phyloP scores from a whole-genome alignment of 208 protist genomes.

The Blechomonas ayalai region DNA sequence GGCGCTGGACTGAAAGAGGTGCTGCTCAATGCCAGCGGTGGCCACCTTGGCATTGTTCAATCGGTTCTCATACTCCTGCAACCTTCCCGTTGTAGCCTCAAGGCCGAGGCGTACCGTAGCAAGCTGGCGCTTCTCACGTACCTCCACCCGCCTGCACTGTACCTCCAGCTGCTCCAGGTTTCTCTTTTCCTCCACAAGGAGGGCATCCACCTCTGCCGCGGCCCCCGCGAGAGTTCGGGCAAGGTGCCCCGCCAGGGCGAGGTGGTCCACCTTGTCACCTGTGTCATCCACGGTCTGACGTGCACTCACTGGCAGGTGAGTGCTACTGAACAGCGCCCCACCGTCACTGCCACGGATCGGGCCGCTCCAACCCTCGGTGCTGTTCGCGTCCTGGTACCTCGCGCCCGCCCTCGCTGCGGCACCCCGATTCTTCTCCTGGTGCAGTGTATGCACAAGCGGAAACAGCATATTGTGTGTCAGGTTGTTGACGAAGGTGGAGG shows the following conservation, averaged over 20 bases:
- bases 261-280: slow-evolving; percentile 17
- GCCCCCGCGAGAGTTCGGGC: slow-evolving; percentile 41
- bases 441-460: slow-evolving; percentile 15
- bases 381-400: no score
- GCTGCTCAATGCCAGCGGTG: slow-evolving; percentile 83
- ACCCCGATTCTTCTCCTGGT: background rate
- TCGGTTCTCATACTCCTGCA: slow-evolving; percentile 76
- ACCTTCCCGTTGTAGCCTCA: slow-evolving; percentile 53
- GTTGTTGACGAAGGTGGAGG: slow-evolving; percentile 69
- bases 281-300: slow-evolving; percentile 1
- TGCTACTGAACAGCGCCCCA: slow-evolving; percentile 24
- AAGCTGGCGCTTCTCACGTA: slow-evolving; percentile 58
- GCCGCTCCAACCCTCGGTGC: slow-evolving; percentile 5
- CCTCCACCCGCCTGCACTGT: slow-evolving; percentile 63
- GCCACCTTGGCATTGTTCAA: slow-evolving; percentile 76
- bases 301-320: slow-evolving; percentile 1
- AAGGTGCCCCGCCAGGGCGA: slow-evolving; percentile 25
- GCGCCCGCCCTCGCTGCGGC: slow-evolving; percentile 9
- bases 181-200: slow-evolving; percentile 42
- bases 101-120: slow-evolving; percentile 71
- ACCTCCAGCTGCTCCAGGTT: slow-evolving; percentile 43
- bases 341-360: slow-evolving; percentile 22
- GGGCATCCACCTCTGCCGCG: slow-evolving; percentile 28
- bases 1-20: slow-evolving; percentile 74
- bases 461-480: slow-evolving; percentile 51